Evolutionary conservation across 2,329 filamentous ascomycete species (phyloP), one percentile per base, ranked within the genome.

Genomic region (Alternaria conjuncta): DNA sequence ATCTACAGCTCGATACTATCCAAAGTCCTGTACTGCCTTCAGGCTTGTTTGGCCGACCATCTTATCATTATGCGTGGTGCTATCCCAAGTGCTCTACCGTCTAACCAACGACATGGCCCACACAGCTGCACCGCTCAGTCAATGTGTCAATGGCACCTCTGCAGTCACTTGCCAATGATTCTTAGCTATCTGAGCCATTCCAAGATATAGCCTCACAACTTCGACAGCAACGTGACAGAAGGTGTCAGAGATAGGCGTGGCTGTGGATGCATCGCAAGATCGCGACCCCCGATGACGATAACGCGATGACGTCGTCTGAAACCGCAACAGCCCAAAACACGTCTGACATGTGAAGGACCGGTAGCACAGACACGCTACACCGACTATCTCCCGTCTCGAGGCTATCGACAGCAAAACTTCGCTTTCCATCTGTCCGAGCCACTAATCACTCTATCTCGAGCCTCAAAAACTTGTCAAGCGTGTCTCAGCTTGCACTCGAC

Each of bases 291-390:
- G 49, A 53, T 53, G 49, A 41, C 49, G 53, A 61, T 32, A 32
- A 57, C n/a, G 25, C 51, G 23, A 58, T 53, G 60, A 53, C 46
- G 47, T 53, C n/a, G 36, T 23, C n/a, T 41, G 47, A 25, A 11
- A 21, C 49, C 20, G 49, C 20, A 13, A 23, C 20, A 11, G 4
- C n/a, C 15, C 20, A 41, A 3, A 6, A 56, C 30, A 54, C 4
- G 9, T 43, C 41, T 54, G 47, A 58, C 60, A 62, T 59, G 55
- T 54, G 41, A 58, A 57, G 11, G 28, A 25, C 25, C 20, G 10
- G 3, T n/a, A 36, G 53, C 9, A 54, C 11, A 45, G 53, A 21
- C n/a, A 10, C 13, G 28, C 53, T 50, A 46, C 53, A 50, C 53
- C 18, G 53, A 43, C 25, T 20, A 21, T 45, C 6, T 32, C 44